Evolutionary conservation across 352 stramenopile genomes (phyloP).

Genomic region (Blastocystis sp.): DNA sequence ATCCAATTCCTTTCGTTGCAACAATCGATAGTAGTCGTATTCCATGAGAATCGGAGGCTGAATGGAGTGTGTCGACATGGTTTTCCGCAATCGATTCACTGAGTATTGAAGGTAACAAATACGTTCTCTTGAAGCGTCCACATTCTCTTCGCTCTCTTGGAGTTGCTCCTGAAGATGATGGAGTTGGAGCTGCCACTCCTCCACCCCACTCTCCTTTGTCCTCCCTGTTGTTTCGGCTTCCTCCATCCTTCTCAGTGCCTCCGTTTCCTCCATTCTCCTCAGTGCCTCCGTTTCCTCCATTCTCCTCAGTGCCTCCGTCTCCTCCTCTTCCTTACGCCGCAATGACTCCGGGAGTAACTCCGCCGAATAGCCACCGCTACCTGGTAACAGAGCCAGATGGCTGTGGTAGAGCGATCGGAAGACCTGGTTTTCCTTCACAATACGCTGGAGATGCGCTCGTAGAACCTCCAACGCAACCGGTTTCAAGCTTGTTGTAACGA

Average conservation of each 20-base stretch:
- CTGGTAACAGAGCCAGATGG: slow-evolving; percentile 2
- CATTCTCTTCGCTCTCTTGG: not conserved
- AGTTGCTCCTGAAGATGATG: not conserved
- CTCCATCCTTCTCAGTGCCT: not conserved
- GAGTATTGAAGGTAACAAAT: not conserved
- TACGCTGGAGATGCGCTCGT: not conserved
- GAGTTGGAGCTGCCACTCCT: no score
- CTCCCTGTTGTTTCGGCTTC: not conserved
- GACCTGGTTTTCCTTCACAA: slow-evolving; percentile 21
- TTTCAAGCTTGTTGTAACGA: not conserved
- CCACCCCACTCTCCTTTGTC: not conserved
- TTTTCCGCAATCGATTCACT: not conserved
- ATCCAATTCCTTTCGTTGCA: not conserved
- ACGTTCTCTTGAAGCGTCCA: not conserved
- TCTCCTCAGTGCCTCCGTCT: not conserved
- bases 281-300: not conserved
- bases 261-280: not conserved
- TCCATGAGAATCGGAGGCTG: not conserved
- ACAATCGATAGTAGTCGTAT: not conserved
- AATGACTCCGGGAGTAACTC: not conserved
- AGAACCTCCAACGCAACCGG: slow-evolving; percentile 24
- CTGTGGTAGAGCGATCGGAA: slow-evolving; percentile 11
- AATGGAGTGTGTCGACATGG: not conserved
- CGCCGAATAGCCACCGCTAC: not conserved
- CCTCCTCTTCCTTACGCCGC: not conserved